Conservation (phyloP, 495 filamentous ascomycete genomes). For the Sabuloglossum arenarium region DNA sequence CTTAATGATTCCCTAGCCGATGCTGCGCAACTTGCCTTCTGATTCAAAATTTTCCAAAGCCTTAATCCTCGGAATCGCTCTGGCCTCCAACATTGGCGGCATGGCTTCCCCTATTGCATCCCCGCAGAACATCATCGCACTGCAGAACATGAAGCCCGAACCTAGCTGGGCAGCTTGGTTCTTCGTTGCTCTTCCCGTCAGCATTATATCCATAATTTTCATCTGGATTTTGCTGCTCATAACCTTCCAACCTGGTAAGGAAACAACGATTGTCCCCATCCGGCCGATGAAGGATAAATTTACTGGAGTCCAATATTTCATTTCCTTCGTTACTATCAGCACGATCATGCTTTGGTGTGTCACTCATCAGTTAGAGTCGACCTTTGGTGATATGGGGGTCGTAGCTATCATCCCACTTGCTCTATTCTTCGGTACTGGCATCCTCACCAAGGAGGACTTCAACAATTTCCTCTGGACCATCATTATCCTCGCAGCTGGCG, state of each 20-base stretch:
- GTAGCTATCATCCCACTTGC: constrained; percentile 92
- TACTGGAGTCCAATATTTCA: constrained; percentile 83
- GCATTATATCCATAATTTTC: constrained; percentile 66
- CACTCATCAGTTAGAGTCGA: constrained; percentile 62
- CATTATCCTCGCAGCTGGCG: constrained; percentile 93
- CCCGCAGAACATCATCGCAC: constrained; percentile 89
- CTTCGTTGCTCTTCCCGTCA: constrained; percentile 84
- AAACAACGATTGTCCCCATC: constrained; percentile 82
- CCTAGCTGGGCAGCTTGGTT: constrained; percentile 94
- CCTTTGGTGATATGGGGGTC: constrained; percentile 96
- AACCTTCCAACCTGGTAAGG: constrained; percentile 65
- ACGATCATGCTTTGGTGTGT: constrained; percentile 90
- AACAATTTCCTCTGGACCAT: constrained; percentile 99
- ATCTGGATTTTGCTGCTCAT: constrained; percentile 78
- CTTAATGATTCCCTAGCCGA: constrained; percentile 32
- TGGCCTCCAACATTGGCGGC: constrained; percentile 87
- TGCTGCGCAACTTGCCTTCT: constrained; percentile 76
- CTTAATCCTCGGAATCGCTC: constrained; percentile 86
- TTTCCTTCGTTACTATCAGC: constrained; percentile 57
- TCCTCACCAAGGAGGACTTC: constrained; percentile 97
- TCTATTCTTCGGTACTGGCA: constrained; percentile 90
- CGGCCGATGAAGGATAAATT: constrained; percentile 73
- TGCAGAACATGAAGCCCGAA: constrained; percentile 79
- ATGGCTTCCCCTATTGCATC: constrained; percentile 93
- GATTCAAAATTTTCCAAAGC: constrained; percentile 88